Evolutionary conservation across 2,329 filamentous ascomycete genomes (phyloP), one percentile per base, ranked within the genome.

Genomic region (Alternaria tenuissima): DNA sequence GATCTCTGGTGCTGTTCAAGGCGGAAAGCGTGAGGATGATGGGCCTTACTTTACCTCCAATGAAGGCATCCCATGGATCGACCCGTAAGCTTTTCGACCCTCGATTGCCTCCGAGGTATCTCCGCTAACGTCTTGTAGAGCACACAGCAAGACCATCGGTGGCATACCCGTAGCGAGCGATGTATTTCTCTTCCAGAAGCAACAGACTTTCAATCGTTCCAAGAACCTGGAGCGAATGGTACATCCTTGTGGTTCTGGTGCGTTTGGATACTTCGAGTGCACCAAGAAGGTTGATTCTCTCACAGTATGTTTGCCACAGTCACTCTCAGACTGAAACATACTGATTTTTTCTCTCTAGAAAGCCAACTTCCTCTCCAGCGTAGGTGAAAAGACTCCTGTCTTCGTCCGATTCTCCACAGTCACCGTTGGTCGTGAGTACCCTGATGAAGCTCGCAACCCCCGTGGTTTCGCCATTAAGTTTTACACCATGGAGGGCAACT

Each of bases 161-260:
- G 84, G 84, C 5, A 79, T 86, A 43, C 84, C 84, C 0, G 69
- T 86, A 0, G 78, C 79, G 6, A 85, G 82, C 63, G 83, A 85
- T 71, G 77, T 81, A 0, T 84, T 84, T 64, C 75, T 86, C 26
- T 79, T 86, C 59, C 83, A 86, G 46, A 85, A 85, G 72, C 83
- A 86, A 72, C 84, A 86, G 72, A 79, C 80, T 18, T 86, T 86
- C 78, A 86, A 86, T 62, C 78, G 84, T n/a, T 84, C 81, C n/a
- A 85, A 85, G 74, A 81, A 79, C 41, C 78, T 85, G 4, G 83
- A 74, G 59, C 70, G 71, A 28, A 82, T 80, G 76, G 78, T 81
- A 30, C 69, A 82, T 69, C 75, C 81, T 44, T 76, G 78, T 56
- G 78, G 78, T 22, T 77, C 74, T 57, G 83, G 80, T 47, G 83